phyloP scores from a whole-genome alignment of 1,284 basidiomycete genomes.

The Trichosporon ovoides region DNA sequence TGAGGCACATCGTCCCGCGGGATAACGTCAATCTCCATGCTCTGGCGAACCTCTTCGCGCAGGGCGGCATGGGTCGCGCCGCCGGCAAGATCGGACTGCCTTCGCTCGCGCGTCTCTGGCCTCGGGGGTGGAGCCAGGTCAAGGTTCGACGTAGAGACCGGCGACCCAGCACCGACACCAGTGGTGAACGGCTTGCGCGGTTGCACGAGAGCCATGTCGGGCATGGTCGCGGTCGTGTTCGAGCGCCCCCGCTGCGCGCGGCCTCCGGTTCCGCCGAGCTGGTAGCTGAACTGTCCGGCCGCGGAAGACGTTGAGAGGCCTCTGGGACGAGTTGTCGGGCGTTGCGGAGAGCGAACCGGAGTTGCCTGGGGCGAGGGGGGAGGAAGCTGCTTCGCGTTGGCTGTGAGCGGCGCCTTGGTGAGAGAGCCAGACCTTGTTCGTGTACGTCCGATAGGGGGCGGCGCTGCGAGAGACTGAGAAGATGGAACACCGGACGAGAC shows the following conservation, averaged over 20 bases:
- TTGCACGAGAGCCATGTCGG: not conserved
- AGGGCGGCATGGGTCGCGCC: not conserved
- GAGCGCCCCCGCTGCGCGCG: slow-evolving; percentile 33
- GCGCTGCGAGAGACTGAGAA: not conserved
- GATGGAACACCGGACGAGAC: not conserved
- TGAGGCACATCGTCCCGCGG: slow-evolving; percentile 8
- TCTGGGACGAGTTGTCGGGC: slow-evolving; percentile 14
- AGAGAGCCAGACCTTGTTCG: slow-evolving; percentile 10
- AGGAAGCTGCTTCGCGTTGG: slow-evolving; percentile 29
- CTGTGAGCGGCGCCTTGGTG: slow-evolving; percentile 34
- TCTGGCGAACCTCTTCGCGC: not conserved
- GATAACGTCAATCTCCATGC: no score
- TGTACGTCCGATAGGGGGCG: not conserved
- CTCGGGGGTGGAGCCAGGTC: not conserved
- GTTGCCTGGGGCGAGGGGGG: not conserved
- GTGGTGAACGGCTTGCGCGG: not conserved
- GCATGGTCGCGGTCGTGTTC: slow-evolving; percentile 7
- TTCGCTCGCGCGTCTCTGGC: not conserved
- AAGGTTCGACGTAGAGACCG: not conserved
- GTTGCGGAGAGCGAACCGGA: not conserved
- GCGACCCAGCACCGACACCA: not conserved
- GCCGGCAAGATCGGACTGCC: not conserved
- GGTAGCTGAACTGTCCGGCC: slow-evolving; percentile 32
- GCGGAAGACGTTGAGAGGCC: slow-evolving; percentile 23
- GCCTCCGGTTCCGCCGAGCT: slow-evolving; percentile 46